Evolutionary conservation across 2,329 filamentous ascomycete genomes (phyloP).

Genomic region (Pseudohalonectria lignicola): DNA sequence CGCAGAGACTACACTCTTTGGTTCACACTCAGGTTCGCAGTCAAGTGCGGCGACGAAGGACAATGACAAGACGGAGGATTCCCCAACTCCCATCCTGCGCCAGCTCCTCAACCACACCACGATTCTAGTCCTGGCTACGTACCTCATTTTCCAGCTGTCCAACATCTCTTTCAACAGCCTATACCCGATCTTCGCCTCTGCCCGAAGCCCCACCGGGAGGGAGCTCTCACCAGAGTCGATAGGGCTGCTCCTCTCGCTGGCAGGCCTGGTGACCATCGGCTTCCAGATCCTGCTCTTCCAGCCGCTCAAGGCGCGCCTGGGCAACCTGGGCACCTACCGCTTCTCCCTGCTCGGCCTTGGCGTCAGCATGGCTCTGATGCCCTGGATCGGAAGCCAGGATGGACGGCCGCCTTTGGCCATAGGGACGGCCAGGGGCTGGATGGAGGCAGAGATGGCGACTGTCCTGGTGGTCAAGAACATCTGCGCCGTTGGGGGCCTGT

Average conservation of each 20-base stretch:
- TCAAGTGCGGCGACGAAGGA: too few species aligned
- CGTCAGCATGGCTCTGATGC: slow-evolving; percentile 75
- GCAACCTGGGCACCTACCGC: slow-evolving; percentile 79
- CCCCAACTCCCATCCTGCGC: slow-evolving; percentile 33
- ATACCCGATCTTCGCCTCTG: slow-evolving; percentile 85
- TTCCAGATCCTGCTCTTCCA: slow-evolving; percentile 87
- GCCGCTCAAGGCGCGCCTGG: slow-evolving; percentile 63
- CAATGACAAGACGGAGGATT: too few species aligned
- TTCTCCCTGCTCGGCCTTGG: slow-evolving; percentile 70
- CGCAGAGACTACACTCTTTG: neutral
- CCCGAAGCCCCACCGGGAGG: slow-evolving; percentile 64
- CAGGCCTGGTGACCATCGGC: slow-evolving; percentile 73
- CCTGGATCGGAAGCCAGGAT: slow-evolving; percentile 73
- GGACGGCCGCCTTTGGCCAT: slow-evolving; percentile 43
- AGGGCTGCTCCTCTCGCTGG: slow-evolving; percentile 73
- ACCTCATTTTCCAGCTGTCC: slow-evolving; percentile 84
- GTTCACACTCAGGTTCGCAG: too few species aligned
- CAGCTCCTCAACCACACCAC: slow-evolving; percentile 70
- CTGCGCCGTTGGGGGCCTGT: slow-evolving; percentile 78
- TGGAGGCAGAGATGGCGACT: slow-evolving; percentile 72
- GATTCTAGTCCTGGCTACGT: slow-evolving; percentile 69
- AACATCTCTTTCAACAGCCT: slow-evolving; percentile 94
- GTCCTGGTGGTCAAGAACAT: slow-evolving; percentile 84
- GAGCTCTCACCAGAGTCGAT: slow-evolving; percentile 68
- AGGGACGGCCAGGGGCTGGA: slow-evolving; percentile 52